A percentile compares a stretch with the other conserved stretches of the same genome.
These are phyloP conservation scores for Dalbergia cochinchinensis DNA, from an alignment of 306 rosid species.

Conservation along the genomic window DNA sequence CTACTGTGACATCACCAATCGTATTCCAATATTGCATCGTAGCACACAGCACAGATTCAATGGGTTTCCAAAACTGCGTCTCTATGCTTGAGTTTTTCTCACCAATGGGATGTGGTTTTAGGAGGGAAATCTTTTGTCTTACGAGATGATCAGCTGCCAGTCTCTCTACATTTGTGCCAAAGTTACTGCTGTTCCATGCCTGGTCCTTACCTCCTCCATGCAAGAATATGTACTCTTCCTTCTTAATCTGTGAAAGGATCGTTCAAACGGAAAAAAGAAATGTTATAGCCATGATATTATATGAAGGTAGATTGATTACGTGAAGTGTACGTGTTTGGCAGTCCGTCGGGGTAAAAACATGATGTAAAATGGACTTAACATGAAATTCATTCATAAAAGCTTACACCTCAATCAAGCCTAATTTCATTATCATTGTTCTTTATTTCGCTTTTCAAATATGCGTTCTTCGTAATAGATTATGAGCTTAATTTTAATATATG, in stretches of 20 bases:
- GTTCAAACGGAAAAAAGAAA: too few species aligned
- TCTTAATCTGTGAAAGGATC: neutral
- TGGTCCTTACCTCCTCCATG: neutral
- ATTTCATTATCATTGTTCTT: too few species aligned
- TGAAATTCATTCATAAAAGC: too few species aligned
- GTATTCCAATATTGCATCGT: neutral
- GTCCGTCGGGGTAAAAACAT: too few species aligned
- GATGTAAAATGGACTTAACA: too few species aligned
- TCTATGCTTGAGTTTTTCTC: neutral
- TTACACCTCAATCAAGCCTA: too few species aligned
- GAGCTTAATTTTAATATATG: too few species aligned
- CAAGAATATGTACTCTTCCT: constrained; percentile 5
- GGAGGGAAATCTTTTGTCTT: neutral
- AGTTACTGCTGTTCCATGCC: neutral
- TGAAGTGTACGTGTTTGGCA: too few species aligned
- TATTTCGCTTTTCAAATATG: too few species aligned
- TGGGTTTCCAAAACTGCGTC: neutral
- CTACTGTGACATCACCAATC: neutral
- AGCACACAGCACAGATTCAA: neutral
- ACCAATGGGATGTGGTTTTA: neutral
- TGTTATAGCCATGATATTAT: too few species aligned
- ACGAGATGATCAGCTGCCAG: neutral
- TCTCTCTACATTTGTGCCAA: neutral
- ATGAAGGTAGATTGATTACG: too few species aligned
- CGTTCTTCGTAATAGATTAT: too few species aligned